Base-by-base conservation (phyloP, 352 stramenopile species). In the Pythium aristosporum region DNA sequence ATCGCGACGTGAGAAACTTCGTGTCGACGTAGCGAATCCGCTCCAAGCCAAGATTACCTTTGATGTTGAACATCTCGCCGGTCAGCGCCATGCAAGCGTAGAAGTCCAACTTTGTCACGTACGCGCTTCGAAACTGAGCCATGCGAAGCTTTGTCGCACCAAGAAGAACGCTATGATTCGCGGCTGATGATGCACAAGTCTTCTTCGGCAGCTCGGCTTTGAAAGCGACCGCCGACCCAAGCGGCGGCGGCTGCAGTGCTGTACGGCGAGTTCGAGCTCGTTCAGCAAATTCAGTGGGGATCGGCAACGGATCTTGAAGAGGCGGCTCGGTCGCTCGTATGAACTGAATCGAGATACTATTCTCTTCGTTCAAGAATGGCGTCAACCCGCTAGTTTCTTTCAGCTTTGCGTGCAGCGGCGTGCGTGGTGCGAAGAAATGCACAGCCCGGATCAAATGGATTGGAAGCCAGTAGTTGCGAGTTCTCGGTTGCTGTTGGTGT, bases 61-160 rank as follows among this genome's bases (percentile, higher is more conserved):
- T 94, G 62, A 92, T 79, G 49, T 94, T 92, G 57, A 92, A 87
- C 67, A 91, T 79, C 54, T 94, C 85, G 8, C 83, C 83, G 0
- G 73, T 81, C 30, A 92, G 78, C 12, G 82, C 80, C 83, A 94
- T 91, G 50, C 83, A 92, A 0, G 85, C 84, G 54, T 92, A 92
- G 44, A 92, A 89, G 63, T 94, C 85, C 25, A 90, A 82, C 61
- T 92, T 94, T 6, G 85, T 92, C 28, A 92, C 82, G 50, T 89
- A 92, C n/a, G 83, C 80, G 28, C 80, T 91, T 56, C 81, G 83
- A 43, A 94, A 94, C 48, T 91, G 83, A 8, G 82, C 80, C 72
- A 94, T 80, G 4, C 82, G 83, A 36, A 94, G 83, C 50, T 85
- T 89, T 0, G 85, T 92, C 1, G 80, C 85, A 0, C 85, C 85